These are phyloP conservation scores for Pisolithus orientalis DNA, from an alignment of 768 basidiomycete genomes.

Conservation along the genomic window DNA sequence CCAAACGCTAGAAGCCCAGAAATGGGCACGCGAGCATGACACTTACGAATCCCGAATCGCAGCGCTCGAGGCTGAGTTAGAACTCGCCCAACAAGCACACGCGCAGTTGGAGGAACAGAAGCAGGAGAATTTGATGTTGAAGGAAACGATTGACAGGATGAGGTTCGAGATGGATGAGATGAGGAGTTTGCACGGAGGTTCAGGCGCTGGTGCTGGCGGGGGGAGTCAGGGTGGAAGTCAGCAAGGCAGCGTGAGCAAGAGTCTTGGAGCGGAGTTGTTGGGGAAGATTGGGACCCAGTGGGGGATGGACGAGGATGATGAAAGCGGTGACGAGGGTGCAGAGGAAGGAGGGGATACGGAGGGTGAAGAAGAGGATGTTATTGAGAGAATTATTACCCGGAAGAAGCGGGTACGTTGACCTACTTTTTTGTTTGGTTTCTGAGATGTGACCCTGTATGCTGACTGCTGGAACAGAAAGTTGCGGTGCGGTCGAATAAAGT, in stretches of 20 bases:
- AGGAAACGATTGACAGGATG: slow-evolving; percentile 95
- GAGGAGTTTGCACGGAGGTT: slow-evolving; percentile 42
- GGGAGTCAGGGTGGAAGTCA: slow-evolving; percentile 44
- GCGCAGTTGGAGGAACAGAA: slow-evolving; percentile 85
- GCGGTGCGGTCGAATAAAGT: slow-evolving; percentile 49
- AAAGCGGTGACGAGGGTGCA: slow-evolving; percentile 37
- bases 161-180: slow-evolving; percentile 93
- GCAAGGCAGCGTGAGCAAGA: slow-evolving; percentile 60
- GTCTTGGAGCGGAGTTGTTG: slow-evolving; percentile 65
- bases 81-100: slow-evolving; percentile 63
- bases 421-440: background rate
- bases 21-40: slow-evolving; percentile 64
- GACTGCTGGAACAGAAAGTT: slow-evolving; percentile 47
- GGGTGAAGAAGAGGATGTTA: slow-evolving; percentile 57
- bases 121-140: slow-evolving; percentile 86
- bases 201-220: slow-evolving; percentile 29
- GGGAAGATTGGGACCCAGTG: slow-evolving; percentile 49
- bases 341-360: slow-evolving; percentile 52
- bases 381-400: slow-evolving; percentile 85
- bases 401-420: slow-evolving; percentile 55
- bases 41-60: slow-evolving; percentile 66
- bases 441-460: slow-evolving; percentile 8
- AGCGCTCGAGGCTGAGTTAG: slow-evolving; percentile 67
- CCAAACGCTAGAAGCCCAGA: slow-evolving; percentile 59
- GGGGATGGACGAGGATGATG: slow-evolving; percentile 35